Conservation (phyloP, 2,329 filamentous ascomycete genomes). For the Aspergillus ruber region DNA sequence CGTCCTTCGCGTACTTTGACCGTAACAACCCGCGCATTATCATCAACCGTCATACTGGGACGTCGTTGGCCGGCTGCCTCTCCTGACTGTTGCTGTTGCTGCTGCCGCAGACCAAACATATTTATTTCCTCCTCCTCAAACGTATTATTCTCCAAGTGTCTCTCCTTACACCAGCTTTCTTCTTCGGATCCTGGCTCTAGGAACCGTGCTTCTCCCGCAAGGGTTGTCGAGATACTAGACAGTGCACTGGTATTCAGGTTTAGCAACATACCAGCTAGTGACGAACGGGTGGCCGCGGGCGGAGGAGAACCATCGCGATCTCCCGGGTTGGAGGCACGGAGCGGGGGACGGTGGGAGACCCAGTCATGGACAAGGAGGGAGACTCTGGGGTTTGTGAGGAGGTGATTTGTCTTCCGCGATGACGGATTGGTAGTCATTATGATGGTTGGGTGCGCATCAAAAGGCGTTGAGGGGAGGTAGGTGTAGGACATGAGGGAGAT, state of each 20-base stretch:
- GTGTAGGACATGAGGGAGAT: slow-evolving; percentile 99
- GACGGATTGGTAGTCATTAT: slow-evolving; percentile 86
- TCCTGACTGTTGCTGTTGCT: slow-evolving; percentile 9
- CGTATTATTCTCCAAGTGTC: slow-evolving; percentile 87
- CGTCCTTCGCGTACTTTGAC: slow-evolving; percentile 78
- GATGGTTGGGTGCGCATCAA: slow-evolving; percentile 68
- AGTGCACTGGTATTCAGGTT: slow-evolving; percentile 87
- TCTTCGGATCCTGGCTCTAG: slow-evolving; percentile 68
- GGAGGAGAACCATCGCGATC: slow-evolving; percentile 56
- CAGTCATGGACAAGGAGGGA: slow-evolving; percentile 96
- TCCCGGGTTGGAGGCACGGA: slow-evolving; percentile 51
- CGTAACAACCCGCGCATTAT: slow-evolving; percentile 79
- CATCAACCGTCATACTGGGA: slow-evolving; percentile 59
- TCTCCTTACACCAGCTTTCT: slow-evolving; percentile 74
- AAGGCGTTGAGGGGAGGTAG: slow-evolving; percentile 75
- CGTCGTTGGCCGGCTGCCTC: slow-evolving; percentile 21
- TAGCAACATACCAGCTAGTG: slow-evolving; percentile 73
- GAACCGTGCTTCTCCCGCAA: slow-evolving; percentile 78
- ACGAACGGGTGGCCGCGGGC: slow-evolving; percentile 59
- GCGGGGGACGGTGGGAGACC: slow-evolving; percentile 87
- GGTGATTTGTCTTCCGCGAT: slow-evolving; percentile 65
- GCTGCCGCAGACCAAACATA: slow-evolving; percentile 34
- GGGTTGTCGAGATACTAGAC: slow-evolving; percentile 83
- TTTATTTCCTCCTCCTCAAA: slow-evolving; percentile 56
- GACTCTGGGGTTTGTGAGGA: slow-evolving; percentile 76